Evolutionary conservation across 495 filamentous ascomycete species (phyloP).

Genomic region (Niebla homalea): DNA sequence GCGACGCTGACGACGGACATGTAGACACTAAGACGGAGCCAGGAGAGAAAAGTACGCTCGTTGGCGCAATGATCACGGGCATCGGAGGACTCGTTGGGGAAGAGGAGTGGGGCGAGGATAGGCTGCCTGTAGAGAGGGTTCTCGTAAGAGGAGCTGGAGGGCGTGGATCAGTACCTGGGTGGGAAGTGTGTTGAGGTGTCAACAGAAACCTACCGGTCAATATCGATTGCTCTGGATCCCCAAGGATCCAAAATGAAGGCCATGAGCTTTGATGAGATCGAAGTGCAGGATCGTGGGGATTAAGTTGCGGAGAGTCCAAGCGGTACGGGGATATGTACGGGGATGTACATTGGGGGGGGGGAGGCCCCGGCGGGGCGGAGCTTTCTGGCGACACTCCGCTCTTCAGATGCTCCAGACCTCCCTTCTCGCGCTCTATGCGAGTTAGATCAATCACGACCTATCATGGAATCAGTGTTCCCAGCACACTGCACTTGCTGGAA

Average conservation of each 20-base stretch:
- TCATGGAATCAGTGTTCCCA: no score
- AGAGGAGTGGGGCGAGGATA: slow-evolving; percentile 63
- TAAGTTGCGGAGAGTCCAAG: no score
- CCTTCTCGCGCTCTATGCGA: no score
- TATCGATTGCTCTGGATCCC: slow-evolving; percentile 1
- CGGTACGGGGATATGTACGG: no score
- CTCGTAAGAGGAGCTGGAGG: slow-evolving; percentile 5
- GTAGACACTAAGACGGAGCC: slow-evolving; percentile 82
- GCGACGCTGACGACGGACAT: slow-evolving; percentile 80
- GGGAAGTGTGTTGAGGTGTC: not conserved
- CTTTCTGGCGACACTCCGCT: no score
- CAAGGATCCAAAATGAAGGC: slow-evolving; percentile 5
- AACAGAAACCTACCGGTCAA: slow-evolving; percentile 7
- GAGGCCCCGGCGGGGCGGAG: no score
- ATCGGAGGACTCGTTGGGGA: slow-evolving; percentile 79
- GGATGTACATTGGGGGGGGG: no score
- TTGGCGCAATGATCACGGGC: slow-evolving; percentile 55
- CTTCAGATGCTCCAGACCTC: no score
- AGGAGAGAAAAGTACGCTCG: slow-evolving; percentile 74
- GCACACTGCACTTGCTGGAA: no score
- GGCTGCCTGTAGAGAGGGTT: slow-evolving; percentile 54
- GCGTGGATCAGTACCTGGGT: not conserved
- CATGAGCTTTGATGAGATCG: not conserved
- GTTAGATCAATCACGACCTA: no score
- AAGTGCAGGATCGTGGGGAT: no score